Evolutionary conservation across 768 basidiomycete genomes (phyloP), one percentile per base, ranked within the genome.

Genomic region (Ephemerocybe angulata): DNA sequence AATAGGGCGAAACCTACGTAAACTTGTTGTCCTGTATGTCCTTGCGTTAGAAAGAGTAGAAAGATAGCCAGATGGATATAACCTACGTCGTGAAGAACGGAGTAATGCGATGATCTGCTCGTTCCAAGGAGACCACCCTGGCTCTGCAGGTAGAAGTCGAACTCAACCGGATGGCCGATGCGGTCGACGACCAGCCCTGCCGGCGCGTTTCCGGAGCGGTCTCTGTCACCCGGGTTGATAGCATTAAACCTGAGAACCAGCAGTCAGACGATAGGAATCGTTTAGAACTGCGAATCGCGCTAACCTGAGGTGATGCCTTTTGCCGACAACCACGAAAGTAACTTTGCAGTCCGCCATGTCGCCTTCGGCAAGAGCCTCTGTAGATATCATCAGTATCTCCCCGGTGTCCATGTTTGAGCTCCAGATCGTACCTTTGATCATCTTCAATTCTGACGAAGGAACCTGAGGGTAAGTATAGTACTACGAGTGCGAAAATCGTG

Each of bases 111-210:
- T 0, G 76, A 72, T 8, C 77, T 66, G 53, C 86, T 88, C 0
- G 89, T 93, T 7, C 90, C 90, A 1, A 90, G 75, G 1, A 92
- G 70, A 12, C 88, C 90, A 0, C 80, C 87, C 54, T 93, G 90
- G 50, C 85, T 86, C 62, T 85, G 85, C 3, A 93, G 74, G 61
- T 88, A 91, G 66, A 83, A 93, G 59, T 93, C 90, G 33, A 85
- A 85, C 52, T 89, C 87, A 0, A 80, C 78, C 0, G 88, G 87
- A 60, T 88, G 85, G 0, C 79, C 78, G 40, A 90, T 82, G 1
- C 73, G 73, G 62, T 93, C 90, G 22, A 90, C 79, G 13, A 93
- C 87, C 0, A 88, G 88, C 7, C 90, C 90, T 0, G 90, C 88
- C 1, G 78, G 81, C 60, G 83, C 85, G 62, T 93, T 93, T 2